These are phyloP conservation scores for Exobasidium cylindrosporum DNA, from an alignment of 1,284 basidiomycete genomes.

Conservation along the genomic window DNA sequence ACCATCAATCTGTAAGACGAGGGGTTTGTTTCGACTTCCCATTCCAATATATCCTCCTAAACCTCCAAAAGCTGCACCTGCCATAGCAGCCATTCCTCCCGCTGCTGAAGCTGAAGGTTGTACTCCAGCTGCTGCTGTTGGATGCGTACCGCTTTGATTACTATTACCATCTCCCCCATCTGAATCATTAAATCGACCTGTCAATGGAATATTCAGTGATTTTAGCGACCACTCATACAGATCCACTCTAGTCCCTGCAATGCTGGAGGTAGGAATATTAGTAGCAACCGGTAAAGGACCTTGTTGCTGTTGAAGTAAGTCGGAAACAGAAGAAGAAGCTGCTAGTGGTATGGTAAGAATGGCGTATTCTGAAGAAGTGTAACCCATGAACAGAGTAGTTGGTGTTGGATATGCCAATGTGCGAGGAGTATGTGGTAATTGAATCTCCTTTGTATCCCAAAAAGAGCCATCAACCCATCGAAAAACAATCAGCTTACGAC, in stretches of 20 bases:
- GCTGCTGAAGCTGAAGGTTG: conserved; percentile 3
- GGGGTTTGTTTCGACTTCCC: conserved; percentile 66
- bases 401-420: conserved; percentile 68
- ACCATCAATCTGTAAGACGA: conserved; percentile 65
- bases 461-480: conserved; percentile 77
- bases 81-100: conserved; percentile 12
- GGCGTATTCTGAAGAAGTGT: conserved; percentile 71
- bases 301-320: conserved; percentile 1
- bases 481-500: conserved; percentile 79
- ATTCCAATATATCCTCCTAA: conserved; percentile 85
- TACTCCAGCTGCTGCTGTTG: neutral
- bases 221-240: conserved; percentile 4
- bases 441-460: conserved; percentile 69
- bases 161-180: conserved; percentile 2
- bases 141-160: neutral
- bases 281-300: neutral
- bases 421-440: conserved; percentile 79
- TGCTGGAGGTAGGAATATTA: conserved; percentile 2
- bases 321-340: conserved; percentile 21
- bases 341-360: conserved; percentile 64
- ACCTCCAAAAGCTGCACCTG: conserved; percentile 69
- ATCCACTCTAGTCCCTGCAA: conserved; percentile 8
- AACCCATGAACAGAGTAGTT: conserved; percentile 66
- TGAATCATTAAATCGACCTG: neutral
- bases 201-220: conserved; percentile 6